Evolutionary conservation across 768 basidiomycete species (phyloP), one percentile per base, ranked within the genome.

Genomic region (Lanmaoa rubissima): DNA sequence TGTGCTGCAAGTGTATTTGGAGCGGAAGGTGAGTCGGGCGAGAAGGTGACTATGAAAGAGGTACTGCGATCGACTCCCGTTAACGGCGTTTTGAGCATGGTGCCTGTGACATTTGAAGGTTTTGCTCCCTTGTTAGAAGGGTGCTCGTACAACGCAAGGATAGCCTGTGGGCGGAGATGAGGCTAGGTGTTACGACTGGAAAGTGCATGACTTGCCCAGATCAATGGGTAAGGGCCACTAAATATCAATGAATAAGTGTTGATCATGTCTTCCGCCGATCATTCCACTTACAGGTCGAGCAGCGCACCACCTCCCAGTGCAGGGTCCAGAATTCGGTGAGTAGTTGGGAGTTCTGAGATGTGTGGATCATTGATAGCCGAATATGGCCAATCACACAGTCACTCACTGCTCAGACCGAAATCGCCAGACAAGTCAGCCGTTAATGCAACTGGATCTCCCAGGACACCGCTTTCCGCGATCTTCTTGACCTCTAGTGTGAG

Each of bases 51-150:
- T 8, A 79, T 84, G 74, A 90, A 91, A 32, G 84, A 78, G 6
- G 92, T 92, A 72, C 77, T 87, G 63, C 79, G 77, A 73, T 95
- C 93, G 32, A 94, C 92, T 17, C 84, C 82, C 1, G 90, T 93
- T 45, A 87, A 73, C 9, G 83, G 82, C 13, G 89, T 90, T 65
- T 90, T 90, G 54, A 92, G 69, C 79, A 94, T 93, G 41, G 83
- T 77, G n/a, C 80, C 86, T 7, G 74, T 79, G 55, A 94, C 77
- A 51, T 75, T 73, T 1, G 82, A 79, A 2, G 92, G 90, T 10
- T 70, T 71, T 26, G 76, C 71, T 48, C 73, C 68, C 63, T 84
- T 79, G 73, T 94, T 94, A n/a, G 75, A 75, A 12, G 88, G 86
- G 70, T 92, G 79, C 65, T 94, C 92, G 68, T 89, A 93, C 19